Evolutionary conservation across 306 rosid genomes (phyloP).

Genomic region (Vicia sativa): DNA sequence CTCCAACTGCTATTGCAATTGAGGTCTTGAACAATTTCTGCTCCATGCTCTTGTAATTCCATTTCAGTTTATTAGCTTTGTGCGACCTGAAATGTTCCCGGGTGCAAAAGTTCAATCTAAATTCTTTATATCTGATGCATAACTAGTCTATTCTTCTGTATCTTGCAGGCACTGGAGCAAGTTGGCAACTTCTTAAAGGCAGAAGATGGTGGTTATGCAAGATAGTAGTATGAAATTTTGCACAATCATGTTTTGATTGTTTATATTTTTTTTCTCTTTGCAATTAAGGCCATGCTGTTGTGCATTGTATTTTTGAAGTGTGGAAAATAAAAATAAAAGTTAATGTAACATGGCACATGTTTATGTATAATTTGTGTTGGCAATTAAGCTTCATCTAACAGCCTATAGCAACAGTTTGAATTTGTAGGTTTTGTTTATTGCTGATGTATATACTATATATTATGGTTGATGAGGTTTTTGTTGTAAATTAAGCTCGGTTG

Average conservation of each 20-base stretch:
- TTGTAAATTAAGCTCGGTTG: slow-evolving; percentile 19
- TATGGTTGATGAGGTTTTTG: neutral
- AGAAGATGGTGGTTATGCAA: slow-evolving; percentile 44
- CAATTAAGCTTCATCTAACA: slow-evolving; percentile 21
- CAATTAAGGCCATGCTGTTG: slow-evolving; percentile 30
- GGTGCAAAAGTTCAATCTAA: slow-evolving; percentile 12
- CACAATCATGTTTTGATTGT: slow-evolving; percentile 28
- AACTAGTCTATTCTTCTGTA: slow-evolving; percentile 25
- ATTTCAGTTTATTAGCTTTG: neutral
- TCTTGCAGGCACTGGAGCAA: slow-evolving; percentile 78
- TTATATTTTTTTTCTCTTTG: slow-evolving; percentile 14
- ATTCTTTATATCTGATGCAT: slow-evolving; percentile 3
- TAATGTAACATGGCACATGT: slow-evolving; percentile 31
- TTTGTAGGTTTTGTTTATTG: slow-evolving; percentile 19
- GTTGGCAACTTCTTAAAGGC: slow-evolving; percentile 59
- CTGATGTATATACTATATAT: slow-evolving; percentile 29
- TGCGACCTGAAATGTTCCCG: slow-evolving; percentile 7
- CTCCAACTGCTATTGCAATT: slow-evolving; percentile 78
- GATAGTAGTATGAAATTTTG: slow-evolving; percentile 36
- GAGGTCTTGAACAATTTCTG: slow-evolving; percentile 64
- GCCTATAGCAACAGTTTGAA: slow-evolving; percentile 23
- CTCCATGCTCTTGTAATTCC: slow-evolving; percentile 31
- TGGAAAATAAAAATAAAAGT: slow-evolving; percentile 7
- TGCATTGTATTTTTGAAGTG: slow-evolving; percentile 42
- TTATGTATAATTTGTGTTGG: slow-evolving; percentile 35